These are phyloP conservation scores for Mortierella sp. DNA, from an alignment of 371 early-diverging fungal genomes.

Conservation along the genomic window DNA sequence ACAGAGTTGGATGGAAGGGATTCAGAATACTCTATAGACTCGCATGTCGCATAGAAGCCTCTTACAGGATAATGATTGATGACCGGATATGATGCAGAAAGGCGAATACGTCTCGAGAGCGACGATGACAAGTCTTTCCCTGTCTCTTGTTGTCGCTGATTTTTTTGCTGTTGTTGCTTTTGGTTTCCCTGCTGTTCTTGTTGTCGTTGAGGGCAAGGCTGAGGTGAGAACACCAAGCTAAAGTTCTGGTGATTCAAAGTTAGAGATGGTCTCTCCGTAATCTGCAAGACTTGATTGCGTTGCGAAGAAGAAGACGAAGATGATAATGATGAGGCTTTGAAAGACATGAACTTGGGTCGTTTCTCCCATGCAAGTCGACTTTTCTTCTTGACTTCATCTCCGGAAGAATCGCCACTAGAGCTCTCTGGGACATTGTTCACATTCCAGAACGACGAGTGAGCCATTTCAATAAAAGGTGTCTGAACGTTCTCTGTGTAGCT, in stretches of 20 bases:
- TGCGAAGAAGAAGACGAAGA: neutral
- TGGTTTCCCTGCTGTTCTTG: neutral
- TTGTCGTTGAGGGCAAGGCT: neutral
- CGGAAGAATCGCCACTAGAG: neutral
- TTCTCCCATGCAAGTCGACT: neutral
- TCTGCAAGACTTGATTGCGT: neutral
- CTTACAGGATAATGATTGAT: constrained; percentile 15
- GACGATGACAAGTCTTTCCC: neutral
- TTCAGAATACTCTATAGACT: constrained; percentile 16
- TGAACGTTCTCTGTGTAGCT: constrained; percentile 21
- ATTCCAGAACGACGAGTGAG: constrained; percentile 21
- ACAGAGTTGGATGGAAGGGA: neutral
- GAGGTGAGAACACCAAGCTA: neutral
- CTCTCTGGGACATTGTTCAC: neutral
- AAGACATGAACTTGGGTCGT: neutral
- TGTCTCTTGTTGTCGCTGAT: neutral
- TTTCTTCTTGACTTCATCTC: neutral
- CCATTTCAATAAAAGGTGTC: constrained; percentile 12
- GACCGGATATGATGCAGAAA: constrained; percentile 18
- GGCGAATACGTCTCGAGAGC: constrained; percentile 1
- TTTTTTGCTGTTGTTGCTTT: neutral
- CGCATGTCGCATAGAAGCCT: neutral
- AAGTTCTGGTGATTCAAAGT: neutral
- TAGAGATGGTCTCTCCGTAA: neutral
- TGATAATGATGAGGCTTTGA: neutral